These are phyloP conservation scores for Colletotrichum australisinense DNA, from an alignment of 2,329 filamentous ascomycete genomes.

Conservation along the genomic window DNA sequence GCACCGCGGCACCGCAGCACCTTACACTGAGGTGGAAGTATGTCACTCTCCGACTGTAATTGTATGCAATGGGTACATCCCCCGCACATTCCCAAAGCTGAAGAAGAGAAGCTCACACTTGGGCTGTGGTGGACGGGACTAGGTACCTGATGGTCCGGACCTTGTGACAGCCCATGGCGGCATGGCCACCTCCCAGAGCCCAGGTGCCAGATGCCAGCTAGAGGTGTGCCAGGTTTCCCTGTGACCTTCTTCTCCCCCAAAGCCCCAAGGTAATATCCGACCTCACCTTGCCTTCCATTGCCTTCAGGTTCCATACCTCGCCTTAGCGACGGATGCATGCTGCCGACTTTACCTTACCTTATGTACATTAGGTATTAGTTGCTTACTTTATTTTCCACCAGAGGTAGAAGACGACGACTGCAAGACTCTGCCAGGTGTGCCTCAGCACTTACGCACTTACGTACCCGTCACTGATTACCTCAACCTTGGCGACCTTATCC, in stretches of 20 bases:
- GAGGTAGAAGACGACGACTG: background rate
- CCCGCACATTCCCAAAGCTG: background rate
- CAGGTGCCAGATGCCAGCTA: no score
- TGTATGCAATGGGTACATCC: background rate
- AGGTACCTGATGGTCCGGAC: background rate
- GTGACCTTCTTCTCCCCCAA: background rate
- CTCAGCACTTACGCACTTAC: conserved; percentile 16
- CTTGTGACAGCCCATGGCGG: background rate
- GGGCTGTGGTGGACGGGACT: background rate
- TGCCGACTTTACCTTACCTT: background rate
- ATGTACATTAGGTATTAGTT: no score
- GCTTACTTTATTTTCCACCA: background rate
- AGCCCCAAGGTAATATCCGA: background rate
- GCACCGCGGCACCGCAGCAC: background rate
- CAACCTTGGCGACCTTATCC: conserved; percentile 5
- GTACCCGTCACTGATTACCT: conserved; percentile 15
- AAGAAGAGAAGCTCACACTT: background rate
- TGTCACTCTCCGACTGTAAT: background rate
- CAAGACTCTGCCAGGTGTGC: background rate
- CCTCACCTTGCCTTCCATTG: background rate
- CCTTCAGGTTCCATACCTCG: no score
- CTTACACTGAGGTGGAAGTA: background rate
- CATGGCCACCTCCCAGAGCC: background rate
- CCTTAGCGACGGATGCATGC: background rate
- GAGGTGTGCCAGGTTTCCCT: background rate